Evolutionary conservation across 2,329 filamentous ascomycete genomes (phyloP), one percentile per base, ranked within the genome.

Genomic region (Pseudogymnoascus sp.): DNA sequence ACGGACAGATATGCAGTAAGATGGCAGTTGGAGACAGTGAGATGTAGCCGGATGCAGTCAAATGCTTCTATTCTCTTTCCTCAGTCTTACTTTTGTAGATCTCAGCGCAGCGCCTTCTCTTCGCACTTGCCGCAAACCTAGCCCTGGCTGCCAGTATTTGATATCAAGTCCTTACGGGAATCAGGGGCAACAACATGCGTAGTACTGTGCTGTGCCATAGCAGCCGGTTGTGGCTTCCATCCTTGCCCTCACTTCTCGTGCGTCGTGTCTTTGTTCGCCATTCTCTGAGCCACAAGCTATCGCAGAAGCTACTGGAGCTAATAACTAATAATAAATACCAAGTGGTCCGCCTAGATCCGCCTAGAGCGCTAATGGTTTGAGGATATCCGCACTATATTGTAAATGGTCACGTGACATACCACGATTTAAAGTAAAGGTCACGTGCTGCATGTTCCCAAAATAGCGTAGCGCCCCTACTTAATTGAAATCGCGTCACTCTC

Each of bases 401-500:
- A 44, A 13, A n/a, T 5, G 7, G 15, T 53, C 47, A 57, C 47
- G 47, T 57, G 47, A 28, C 4, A 17, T 1, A 4, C 13, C 2
- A 8, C 5, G 1, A n/a, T 19, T n/a, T 15, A 7, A 15, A 13
- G 0, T 23, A 7, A 26, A n/a, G 13, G 4, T 50, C 47, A 53
- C 47, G 47, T 53, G 47, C 2, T 2, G 15, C n/a, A n/a, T n/a
- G 5, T 26, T 33, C 50, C 28, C n/a, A 33, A 57, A 57, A 8
- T 21, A 33, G 50, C 50, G 10, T 33, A 57, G 50, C 28, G 28
- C 6, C 9, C 50, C 50, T 57, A 5, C 28, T 57, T 57, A 57
- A 57, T 57, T 57, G 50, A 57, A 57, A 57, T 57, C 50, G 50
- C 50, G 50, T 57, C 50, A 57, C 50, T 57, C 50, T 57, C 50